Evolutionary conservation across 257 asterid genomes (phyloP).

Genomic region (Petrea volubilis): DNA sequence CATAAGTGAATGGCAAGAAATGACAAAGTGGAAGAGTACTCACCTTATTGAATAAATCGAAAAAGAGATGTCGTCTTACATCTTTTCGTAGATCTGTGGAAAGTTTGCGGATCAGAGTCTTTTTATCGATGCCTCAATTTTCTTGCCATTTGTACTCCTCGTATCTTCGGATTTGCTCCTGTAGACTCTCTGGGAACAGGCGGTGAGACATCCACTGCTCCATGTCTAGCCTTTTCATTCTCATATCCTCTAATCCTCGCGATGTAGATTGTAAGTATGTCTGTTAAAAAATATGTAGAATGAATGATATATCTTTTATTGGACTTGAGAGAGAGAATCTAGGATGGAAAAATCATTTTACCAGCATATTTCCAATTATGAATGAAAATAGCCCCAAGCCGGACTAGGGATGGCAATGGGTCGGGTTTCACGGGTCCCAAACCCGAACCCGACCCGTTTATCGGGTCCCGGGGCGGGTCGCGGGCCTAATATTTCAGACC

Average conservation of each 20-base stretch:
- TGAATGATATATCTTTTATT: too few relatives aligned
- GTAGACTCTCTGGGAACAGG: conserved; percentile 69
- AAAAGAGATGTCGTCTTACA: conserved; percentile 86
- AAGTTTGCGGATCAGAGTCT: conserved; percentile 64
- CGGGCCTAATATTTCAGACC: too few relatives aligned
- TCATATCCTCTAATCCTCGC: conserved; percentile 84
- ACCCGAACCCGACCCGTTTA: too few relatives aligned
- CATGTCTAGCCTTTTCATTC: conserved; percentile 90
- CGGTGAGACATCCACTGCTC: conserved; percentile 98
- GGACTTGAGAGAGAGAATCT: too few relatives aligned
- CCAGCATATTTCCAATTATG: conserved; percentile 95
- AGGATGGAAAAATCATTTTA: too few relatives aligned
- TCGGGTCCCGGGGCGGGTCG: too few relatives aligned
- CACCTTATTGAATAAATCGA: conserved; percentile 79
- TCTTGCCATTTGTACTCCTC: conserved; percentile 93
- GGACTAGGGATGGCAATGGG: too few relatives aligned
- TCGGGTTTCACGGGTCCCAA: too few relatives aligned
- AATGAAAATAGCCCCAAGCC: conserved; percentile 83
- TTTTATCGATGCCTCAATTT: conserved; percentile 91
- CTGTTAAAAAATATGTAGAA: too few relatives aligned
- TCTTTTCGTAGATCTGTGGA: conserved; percentile 94
- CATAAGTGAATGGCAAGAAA: not conserved
- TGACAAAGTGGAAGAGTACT: conserved; percentile 3
- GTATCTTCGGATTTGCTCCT: conserved; percentile 74
- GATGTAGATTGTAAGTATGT: conserved; percentile 89